Base-by-base conservation (phyloP, 306 rosid genomes). In the Lathyrus tuberosus region DNA sequence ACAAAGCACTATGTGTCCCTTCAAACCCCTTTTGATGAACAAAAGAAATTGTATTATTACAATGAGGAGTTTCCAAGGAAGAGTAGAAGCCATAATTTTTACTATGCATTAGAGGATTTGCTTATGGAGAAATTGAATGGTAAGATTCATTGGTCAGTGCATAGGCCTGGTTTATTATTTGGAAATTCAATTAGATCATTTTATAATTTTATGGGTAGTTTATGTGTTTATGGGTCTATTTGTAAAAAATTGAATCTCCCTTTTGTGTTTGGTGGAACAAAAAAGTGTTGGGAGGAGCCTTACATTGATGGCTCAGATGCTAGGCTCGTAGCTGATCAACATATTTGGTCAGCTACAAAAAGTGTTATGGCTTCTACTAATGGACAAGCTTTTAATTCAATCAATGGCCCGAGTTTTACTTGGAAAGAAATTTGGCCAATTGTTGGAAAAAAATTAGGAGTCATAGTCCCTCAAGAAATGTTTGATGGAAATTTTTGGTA, bases 301-400 rank as follows among this genome's bases (percentile, higher is more conserved):
- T 88, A 67, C 65, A 87, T 94, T 48, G 96, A 94, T 65, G 96
- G 90, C 3, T 94, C 96, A 46, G 97, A 94, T 63, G 90, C 86
- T 47, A 81, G 99, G 76, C 85, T 87, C 35, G 97, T 89, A n/a
- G 95, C 96, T n/a, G 89, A 88, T 28, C 99, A 89, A 47, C 88
- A 94, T 61, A 75, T 94, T 41, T 91, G 99, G 97, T 92, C 85
- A 51, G 87, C 97, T 5, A 81, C 91, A 17, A 79, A 73, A 59
- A 49, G 49, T 56, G 75, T 22, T 16, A 6, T 26, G 35, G 22
- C 40, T 43, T 70, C 79, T 47, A 48, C 20, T 9, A 73, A 79
- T 20, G 86, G 90, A 6, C 80, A 84, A 58, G 90, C 91, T 13
- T 88, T 91, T 41, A 94, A 94, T 62, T 84, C 91, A 1, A 69